Evolutionary conservation across 1,139 yeast species (phyloP).

Genomic region (Debaryomycetaceae sp.): DNA sequence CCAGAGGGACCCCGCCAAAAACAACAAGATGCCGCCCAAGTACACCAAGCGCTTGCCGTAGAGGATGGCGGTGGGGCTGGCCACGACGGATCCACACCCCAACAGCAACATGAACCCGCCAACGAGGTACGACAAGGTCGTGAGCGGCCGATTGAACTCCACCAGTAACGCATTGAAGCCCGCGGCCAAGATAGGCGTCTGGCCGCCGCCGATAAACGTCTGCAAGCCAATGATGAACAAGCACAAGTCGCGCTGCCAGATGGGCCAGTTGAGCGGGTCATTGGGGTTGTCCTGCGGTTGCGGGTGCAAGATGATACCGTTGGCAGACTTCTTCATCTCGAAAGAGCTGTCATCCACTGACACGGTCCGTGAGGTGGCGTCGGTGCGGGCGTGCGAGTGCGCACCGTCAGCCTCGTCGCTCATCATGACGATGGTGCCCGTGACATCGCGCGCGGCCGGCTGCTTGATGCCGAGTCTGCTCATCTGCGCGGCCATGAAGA

Average conservation of each 20-base stretch:
- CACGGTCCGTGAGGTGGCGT: constrained; percentile 5
- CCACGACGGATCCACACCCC: constrained; percentile 55
- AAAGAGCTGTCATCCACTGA: constrained; percentile 6
- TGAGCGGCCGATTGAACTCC: constrained; percentile 41
- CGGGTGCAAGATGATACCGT: constrained; percentile 61
- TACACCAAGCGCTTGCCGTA: constrained; percentile 60
- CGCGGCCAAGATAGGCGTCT: constrained; percentile 58
- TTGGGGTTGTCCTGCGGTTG: constrained; percentile 75
- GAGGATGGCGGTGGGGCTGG: constrained; percentile 55
- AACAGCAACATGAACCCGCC: constrained; percentile 59
- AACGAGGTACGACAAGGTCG: constrained; percentile 49
- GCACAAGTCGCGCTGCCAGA: constrained; percentile 55
- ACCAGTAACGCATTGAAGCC: constrained; percentile 40
- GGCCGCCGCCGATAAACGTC: constrained; percentile 61
- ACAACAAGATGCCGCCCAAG: constrained; percentile 43
- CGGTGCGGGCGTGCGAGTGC: no score
- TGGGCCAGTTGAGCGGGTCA: constrained; percentile 74
- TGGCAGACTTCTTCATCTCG: constrained; percentile 37
- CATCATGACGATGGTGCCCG: constrained; percentile 45
- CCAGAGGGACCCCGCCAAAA: constrained; percentile 52
- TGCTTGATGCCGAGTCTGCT: constrained; percentile 35
- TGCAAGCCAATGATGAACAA: constrained; percentile 52
- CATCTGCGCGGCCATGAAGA: no score
- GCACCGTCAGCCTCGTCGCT: constrained; percentile 18
- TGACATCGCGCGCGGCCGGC: constrained; percentile 36